Percentiles rank a stretch among this genome's conserved stretches.
These are phyloP conservation scores for sunflower (Helianthus annuus) DNA, from an alignment of 129 eudicot genomes.

Conservation along the genomic window HanXRQr2.0-SUNRISE NC_035443.2:1033161-1033660, in stretches of 20 bases:
- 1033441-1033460: conserved; percentile 90
- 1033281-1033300: too few species aligned
- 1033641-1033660: too few species aligned
- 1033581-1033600: conserved; percentile 71
- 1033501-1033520: conserved; percentile 52
- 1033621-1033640: conserved; percentile 48
- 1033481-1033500: conserved; percentile 62
- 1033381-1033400: conserved; percentile 97
- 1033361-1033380: conserved; percentile 82
- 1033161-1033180: too few species aligned
- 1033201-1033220: too few species aligned
- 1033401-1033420: conserved; percentile 87
- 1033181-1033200: too few species aligned
- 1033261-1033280: too few species aligned
- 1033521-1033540: conserved; percentile 60
- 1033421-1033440: conserved; percentile 74
- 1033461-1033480: conserved; percentile 73
- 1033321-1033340: neutral
- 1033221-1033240: too few species aligned
- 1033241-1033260: too few species aligned
- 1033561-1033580: conserved; percentile 61
- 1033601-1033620: conserved; percentile 76
- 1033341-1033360: conserved; percentile 45
- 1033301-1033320: neutral
- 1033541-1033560: conserved; percentile 61